phyloP scores from a whole-genome alignment of 305 asterid genomes.

The Rubia balearica region DNA sequence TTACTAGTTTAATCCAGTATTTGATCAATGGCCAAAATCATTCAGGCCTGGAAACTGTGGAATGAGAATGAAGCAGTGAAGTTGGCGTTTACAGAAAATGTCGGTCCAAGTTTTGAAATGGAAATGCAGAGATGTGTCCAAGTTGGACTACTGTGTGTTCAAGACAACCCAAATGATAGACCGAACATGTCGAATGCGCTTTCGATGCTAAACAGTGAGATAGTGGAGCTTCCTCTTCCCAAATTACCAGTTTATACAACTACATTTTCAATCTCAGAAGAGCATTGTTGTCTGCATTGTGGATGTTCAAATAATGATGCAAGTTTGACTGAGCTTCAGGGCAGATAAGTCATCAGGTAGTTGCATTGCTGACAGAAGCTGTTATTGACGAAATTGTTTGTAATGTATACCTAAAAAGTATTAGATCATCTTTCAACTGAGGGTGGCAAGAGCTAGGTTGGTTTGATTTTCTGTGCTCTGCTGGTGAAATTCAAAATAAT shows the following conservation, averaged over 20 bases:
- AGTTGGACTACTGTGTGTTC: slow-evolving; percentile 2
- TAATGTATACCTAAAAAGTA: too few relatives aligned
- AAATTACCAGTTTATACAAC: neutral
- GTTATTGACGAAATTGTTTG: neutral
- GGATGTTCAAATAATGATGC: neutral
- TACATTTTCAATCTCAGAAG: neutral
- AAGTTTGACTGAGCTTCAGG: slow-evolving; percentile 14
- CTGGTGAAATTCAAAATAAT: too few relatives aligned
- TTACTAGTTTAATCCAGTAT: neutral
- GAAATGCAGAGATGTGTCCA: neutral
- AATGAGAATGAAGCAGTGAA: neutral
- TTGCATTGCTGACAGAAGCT: too few relatives aligned
- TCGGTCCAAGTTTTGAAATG: neutral
- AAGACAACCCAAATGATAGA: slow-evolving; percentile 8
- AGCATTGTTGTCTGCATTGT: neutral
- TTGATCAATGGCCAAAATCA: too few relatives aligned
- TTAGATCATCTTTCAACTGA: too few relatives aligned
- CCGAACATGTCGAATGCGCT: neutral
- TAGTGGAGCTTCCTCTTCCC: neutral
- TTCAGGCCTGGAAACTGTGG: slow-evolving; percentile 14
- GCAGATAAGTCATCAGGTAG: slow-evolving; percentile 2
- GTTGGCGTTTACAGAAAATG: neutral
- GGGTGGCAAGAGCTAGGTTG: too few relatives aligned
- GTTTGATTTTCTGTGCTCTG: too few relatives aligned
- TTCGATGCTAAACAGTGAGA: slow-evolving; percentile 1